These are phyloP conservation scores for Retiboletus flavoniger DNA, from an alignment of 1,284 basidiomycete species.

Conservation along the genomic window DNA sequence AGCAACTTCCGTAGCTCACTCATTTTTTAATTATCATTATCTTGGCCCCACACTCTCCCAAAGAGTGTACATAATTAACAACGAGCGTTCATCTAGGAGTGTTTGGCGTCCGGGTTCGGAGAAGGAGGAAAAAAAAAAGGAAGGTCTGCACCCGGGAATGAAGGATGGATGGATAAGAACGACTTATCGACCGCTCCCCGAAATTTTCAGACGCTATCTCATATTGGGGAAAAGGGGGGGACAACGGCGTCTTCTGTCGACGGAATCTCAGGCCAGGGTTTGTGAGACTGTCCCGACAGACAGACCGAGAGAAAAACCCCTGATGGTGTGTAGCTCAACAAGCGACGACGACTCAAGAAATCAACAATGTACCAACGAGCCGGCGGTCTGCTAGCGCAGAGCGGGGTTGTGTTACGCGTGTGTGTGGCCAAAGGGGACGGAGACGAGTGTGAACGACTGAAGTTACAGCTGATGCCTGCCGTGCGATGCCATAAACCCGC, in stretches of 20 bases:
- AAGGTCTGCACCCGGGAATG: conserved; percentile 11
- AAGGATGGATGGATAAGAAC: conserved; percentile 3
- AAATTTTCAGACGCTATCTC: conserved; percentile 1
- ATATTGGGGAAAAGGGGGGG: not conserved
- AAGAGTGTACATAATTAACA: not conserved
- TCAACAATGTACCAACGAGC: conserved; percentile 2
- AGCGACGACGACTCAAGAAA: conserved; percentile 6
- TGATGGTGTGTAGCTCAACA: not conserved
- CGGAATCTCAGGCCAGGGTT: not conserved
- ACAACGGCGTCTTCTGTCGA: conserved; percentile 1
- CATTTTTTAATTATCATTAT: not conserved
- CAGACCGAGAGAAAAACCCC: not conserved
- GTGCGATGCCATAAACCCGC: conserved; percentile 23
- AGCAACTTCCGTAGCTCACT: conserved; percentile 1
- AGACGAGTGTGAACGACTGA: conserved; percentile 2
- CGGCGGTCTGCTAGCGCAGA: conserved; percentile 9
- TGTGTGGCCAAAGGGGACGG: conserved; percentile 1
- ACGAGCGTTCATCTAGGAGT: not conserved
- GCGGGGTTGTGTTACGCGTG: not conserved
- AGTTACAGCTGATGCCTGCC: no score
- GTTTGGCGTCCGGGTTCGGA: not conserved
- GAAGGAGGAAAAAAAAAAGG: not conserved
- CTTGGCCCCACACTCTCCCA: not conserved
- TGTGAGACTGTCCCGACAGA: not conserved
- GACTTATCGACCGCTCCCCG: not conserved